These are phyloP conservation scores for Grosmannia serpens DNA, from an alignment of 2,329 filamentous ascomycete species.

Conservation along the genomic window DNA sequence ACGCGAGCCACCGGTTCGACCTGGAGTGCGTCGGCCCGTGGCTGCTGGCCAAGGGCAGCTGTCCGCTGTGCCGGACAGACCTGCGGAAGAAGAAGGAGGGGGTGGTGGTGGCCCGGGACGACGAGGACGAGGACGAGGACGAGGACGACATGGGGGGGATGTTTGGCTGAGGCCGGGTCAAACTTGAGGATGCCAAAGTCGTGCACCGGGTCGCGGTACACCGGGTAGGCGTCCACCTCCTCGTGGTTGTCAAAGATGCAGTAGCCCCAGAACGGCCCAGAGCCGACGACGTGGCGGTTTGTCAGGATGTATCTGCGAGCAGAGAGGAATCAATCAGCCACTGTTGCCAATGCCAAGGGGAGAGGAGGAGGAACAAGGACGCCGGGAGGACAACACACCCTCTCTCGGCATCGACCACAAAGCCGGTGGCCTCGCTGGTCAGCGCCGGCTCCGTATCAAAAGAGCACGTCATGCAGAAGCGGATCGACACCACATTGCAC, in stretches of 20 bases:
- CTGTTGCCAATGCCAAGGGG: background rate
- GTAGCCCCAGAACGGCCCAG: conserved; percentile 96
- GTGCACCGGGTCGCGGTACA: conserved; percentile 96
- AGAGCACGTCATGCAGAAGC: conserved; percentile 94
- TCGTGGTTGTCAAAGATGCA: conserved; percentile 99
- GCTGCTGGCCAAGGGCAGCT: conserved; percentile 52
- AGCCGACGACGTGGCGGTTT: conserved; percentile 85
- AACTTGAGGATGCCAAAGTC: conserved; percentile 97
- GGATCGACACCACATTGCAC: conserved; percentile 92
- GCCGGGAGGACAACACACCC: conserved; percentile 41
- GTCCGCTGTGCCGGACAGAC: conserved; percentile 51
- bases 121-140: conserved; percentile 43
- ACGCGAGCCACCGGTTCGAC: conserved; percentile 47
- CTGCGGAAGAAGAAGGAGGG: conserved; percentile 44
- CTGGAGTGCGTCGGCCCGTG: conserved; percentile 58
- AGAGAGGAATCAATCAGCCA: background rate
- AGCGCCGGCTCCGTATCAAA: conserved; percentile 96
- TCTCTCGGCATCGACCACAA: conserved; percentile 88
- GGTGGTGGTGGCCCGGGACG: conserved; percentile 28
- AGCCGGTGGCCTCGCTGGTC: conserved; percentile 92
- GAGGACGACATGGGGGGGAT: conserved; percentile 10
- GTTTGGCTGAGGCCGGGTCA: conserved; percentile 49
- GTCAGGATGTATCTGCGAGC: conserved; percentile 69
- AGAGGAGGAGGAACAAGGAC: background rate
- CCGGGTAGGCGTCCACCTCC: conserved; percentile 86